phyloP scores from a whole-genome alignment of 2,329 filamentous ascomycete genomes.

The Lachnellula occidentalis region DNA sequence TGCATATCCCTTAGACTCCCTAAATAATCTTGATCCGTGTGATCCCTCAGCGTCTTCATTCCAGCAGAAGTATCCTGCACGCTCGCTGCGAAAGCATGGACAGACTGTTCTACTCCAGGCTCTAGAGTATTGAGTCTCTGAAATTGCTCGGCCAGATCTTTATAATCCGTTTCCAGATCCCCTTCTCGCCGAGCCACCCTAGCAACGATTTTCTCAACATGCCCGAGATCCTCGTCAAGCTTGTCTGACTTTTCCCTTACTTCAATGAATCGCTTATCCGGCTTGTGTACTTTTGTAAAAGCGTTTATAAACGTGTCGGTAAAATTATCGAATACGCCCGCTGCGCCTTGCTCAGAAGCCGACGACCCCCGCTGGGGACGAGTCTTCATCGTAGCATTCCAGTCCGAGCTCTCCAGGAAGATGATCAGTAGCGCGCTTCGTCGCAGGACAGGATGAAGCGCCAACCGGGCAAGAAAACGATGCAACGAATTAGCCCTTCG shows the following conservation, averaged over 20 bases:
- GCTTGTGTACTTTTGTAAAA: slow-evolving; percentile 93
- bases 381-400: slow-evolving; percentile 92
- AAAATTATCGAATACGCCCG: slow-evolving; percentile 87
- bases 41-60: slow-evolving; percentile 75
- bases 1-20: slow-evolving; percentile 93
- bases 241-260: slow-evolving; percentile 90
- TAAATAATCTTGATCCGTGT: slow-evolving; percentile 94
- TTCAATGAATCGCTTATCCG: slow-evolving; percentile 90
- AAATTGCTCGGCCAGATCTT: slow-evolving; percentile 88
- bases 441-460: slow-evolving; percentile 83
- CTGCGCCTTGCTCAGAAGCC: slow-evolving; percentile 42
- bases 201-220: slow-evolving; percentile 94
- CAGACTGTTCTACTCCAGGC: slow-evolving; percentile 73
- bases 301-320: slow-evolving; percentile 96
- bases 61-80: slow-evolving; percentile 79
- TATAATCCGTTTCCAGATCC: slow-evolving; percentile 83
- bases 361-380: slow-evolving; percentile 61
- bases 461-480: slow-evolving; percentile 80
- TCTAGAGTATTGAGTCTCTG: slow-evolving; percentile 88
- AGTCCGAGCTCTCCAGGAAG: slow-evolving; percentile 89
- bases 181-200: slow-evolving; percentile 81
- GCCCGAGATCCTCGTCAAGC: slow-evolving; percentile 84
- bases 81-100: slow-evolving; percentile 81
- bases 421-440: slow-evolving; percentile 76
- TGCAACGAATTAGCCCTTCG: slow-evolving; percentile 85